Evolutionary conservation across 768 basidiomycete genomes (phyloP).

Genomic region (Boletus reticuloceps): DNA sequence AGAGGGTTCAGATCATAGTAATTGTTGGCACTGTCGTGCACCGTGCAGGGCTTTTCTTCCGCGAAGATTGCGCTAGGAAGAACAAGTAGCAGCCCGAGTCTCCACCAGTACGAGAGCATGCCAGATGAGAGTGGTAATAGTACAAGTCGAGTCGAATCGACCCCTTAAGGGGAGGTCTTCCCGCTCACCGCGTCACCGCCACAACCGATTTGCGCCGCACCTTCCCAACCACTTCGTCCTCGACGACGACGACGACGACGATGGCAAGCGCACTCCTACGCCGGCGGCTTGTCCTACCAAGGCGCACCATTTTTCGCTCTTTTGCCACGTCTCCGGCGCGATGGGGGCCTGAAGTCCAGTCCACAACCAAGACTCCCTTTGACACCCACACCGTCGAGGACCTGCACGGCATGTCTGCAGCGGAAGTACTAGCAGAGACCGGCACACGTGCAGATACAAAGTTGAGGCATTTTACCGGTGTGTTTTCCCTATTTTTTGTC

Average conservation of each 20-base stretch:
- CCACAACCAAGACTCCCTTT: conserved; percentile 46
- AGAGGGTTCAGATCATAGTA: conserved; percentile 70
- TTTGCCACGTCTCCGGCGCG: conserved; percentile 25
- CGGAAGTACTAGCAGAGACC: conserved; percentile 78
- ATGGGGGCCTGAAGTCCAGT: conserved; percentile 22
- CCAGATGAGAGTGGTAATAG: not conserved
- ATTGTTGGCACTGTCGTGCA: conserved; percentile 44
- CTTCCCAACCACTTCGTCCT: conserved; percentile 6
- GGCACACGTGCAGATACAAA: conserved; percentile 69
- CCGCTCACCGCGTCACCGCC: conserved; percentile 14
- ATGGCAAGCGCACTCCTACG: conserved; percentile 72
- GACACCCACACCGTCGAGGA: conserved; percentile 81
- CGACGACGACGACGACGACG: conserved; percentile 34
- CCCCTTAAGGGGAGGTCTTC: conserved; percentile 24
- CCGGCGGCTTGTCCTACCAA: conserved; percentile 47
- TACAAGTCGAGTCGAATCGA: conserved; percentile 8
- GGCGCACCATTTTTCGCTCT: conserved; percentile 22
- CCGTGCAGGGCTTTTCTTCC: conserved; percentile 60
- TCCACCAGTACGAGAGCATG: not conserved
- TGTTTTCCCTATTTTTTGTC: conserved; percentile 20
- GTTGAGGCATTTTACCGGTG: conserved; percentile 93
- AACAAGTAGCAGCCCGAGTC: not conserved
- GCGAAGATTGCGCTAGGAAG: conserved; percentile 19
- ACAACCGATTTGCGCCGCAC: conserved; percentile 28
- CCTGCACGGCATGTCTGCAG: conserved; percentile 73